Evolutionary conservation across 179 eudicot species (phyloP).

Genomic region (Pouteria campechiana): DNA sequence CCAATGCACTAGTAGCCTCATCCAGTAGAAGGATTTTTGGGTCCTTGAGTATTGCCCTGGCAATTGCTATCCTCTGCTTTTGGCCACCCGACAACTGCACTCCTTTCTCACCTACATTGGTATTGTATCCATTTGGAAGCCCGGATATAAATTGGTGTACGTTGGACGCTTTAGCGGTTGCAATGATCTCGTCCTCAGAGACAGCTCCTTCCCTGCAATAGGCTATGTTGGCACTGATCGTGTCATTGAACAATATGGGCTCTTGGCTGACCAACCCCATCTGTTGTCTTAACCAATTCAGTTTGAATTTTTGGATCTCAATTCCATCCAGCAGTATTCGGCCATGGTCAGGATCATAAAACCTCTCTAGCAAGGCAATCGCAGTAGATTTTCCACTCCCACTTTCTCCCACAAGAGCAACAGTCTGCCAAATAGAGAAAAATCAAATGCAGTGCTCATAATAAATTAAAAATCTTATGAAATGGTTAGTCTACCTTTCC

Average conservation of each 20-base stretch:
- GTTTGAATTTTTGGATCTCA: conserved; percentile 16
- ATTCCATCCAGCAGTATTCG: conserved; percentile 15
- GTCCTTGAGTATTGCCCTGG: conserved; percentile 24
- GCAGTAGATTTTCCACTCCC: conserved; percentile 40
- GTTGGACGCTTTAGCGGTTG: conserved; percentile 18
- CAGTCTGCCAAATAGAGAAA: no score
- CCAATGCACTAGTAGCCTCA: conserved; percentile 29
- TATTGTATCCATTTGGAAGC: conserved; percentile 22
- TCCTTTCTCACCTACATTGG: conserved; percentile 26
- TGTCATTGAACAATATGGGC: conserved; percentile 32
- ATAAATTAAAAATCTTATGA: no score
- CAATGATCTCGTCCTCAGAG: conserved; percentile 20
- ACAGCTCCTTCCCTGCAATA: conserved; percentile 17
- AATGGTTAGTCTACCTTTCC: conserved; percentile 36
- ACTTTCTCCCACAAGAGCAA: conserved; percentile 40
- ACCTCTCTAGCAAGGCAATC: conserved; percentile 27
- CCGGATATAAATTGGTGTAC: conserved; percentile 23
- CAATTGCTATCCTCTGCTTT: conserved; percentile 26
- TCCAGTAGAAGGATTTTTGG: conserved; percentile 27
- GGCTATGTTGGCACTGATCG: conserved; percentile 27
- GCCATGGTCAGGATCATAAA: conserved; percentile 31
- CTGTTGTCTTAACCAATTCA: conserved; percentile 33
- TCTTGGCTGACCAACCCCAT: conserved; percentile 44
- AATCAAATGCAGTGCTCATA: no score
- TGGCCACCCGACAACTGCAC: conserved; percentile 34